These are phyloP conservation scores for Pachysandra terminalis DNA, from an alignment of 164 flowering plant genomes.

Conservation along the genomic window DNA sequence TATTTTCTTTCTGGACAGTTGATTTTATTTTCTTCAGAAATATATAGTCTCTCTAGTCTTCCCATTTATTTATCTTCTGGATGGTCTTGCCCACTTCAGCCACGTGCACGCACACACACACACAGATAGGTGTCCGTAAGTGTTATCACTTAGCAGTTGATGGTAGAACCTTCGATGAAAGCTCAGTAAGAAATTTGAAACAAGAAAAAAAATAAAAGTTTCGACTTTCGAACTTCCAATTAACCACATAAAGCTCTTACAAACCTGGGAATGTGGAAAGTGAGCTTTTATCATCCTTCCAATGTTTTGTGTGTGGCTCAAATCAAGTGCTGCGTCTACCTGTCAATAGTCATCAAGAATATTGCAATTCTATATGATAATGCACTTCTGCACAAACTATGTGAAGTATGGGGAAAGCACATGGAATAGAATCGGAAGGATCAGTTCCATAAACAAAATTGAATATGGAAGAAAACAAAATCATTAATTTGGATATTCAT, in stretches of 20 bases:
- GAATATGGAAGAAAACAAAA: not conserved
- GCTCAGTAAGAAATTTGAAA: not conserved
- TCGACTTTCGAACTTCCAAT: not conserved
- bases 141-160: too few relatives aligned
- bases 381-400: not conserved
- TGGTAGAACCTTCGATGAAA: not conserved
- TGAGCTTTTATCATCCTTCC: conserved; percentile 98
- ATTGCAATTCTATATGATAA: not conserved
- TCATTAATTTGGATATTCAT: not conserved
- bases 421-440: not conserved
- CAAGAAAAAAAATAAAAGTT: not conserved
- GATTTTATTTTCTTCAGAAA: too few relatives aligned
- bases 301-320: conserved; percentile 98
- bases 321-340: conserved; percentile 99
- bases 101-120: too few relatives aligned
- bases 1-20: too few relatives aligned
- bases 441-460: not conserved
- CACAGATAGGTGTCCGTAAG: too few relatives aligned
- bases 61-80: too few relatives aligned
- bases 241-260: not conserved
- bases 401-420: not conserved
- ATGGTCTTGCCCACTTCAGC: too few relatives aligned
- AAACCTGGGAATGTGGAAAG: conserved; percentile 97
- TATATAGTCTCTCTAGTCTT: too few relatives aligned
- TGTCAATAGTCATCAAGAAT: conserved; percentile 27